Evolutionary conservation across 2,329 filamentous ascomycete species (phyloP).

Genomic region (Neonectria coccinea): DNA sequence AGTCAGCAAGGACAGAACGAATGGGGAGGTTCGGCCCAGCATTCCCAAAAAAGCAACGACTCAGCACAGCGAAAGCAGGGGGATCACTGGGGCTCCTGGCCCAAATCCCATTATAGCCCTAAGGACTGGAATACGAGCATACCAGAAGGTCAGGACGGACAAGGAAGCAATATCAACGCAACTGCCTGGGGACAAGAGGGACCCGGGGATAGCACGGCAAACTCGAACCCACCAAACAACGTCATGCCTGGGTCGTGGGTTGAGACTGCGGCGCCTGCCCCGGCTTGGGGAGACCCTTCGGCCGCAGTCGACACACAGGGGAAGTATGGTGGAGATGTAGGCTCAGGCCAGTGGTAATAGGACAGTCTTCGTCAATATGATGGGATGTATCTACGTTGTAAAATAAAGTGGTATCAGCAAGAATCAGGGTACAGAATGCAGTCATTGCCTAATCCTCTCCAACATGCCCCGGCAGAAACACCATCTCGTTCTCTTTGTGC

Average conservation of each 20-base stretch:
- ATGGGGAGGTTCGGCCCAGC: conserved; percentile 7
- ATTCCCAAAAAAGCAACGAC: conserved; percentile 37
- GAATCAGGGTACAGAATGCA: conserved; percentile 20
- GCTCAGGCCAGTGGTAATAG: conserved; percentile 28
- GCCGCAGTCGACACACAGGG: conserved; percentile 50
- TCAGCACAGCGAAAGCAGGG: conserved; percentile 30
- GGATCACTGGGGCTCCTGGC: conserved; percentile 37
- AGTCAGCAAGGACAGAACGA: conserved; percentile 17
- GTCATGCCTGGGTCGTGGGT: conserved; percentile 52
- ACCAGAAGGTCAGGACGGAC: conserved; percentile 23
- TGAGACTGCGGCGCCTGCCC: conserved; percentile 20
- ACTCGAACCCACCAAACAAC: conserved; percentile 35
- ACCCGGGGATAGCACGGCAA: background rate
- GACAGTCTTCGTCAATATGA: conserved; percentile 13
- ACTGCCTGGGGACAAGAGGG: conserved; percentile 26
- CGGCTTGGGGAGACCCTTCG: conserved; percentile 47
- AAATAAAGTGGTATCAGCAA: conserved; percentile 35
- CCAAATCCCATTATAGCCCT: background rate
- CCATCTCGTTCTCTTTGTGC: conserved; percentile 17
- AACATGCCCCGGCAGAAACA: conserved; percentile 24
- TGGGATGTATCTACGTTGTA: conserved; percentile 34
- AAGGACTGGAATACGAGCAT: conserved; percentile 12
- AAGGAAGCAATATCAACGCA: conserved; percentile 34
- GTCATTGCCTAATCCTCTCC: conserved; percentile 25
- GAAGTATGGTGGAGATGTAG: background rate